Conservation (phyloP, 768 basidiomycete genomes). For the Chalciporus piperatus region DNA sequence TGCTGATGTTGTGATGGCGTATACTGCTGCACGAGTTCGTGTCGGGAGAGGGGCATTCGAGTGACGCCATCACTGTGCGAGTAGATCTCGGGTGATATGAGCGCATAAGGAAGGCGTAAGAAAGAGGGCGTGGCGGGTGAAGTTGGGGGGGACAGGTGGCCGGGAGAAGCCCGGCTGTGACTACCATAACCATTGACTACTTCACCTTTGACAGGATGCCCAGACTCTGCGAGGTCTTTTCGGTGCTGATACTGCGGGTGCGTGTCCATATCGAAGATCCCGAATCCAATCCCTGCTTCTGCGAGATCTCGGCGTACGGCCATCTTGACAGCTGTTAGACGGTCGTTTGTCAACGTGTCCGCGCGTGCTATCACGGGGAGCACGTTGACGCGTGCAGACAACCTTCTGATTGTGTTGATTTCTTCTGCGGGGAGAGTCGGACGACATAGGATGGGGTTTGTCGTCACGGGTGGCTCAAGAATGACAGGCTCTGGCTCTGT, state of each 20-base stretch:
- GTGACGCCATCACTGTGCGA: conserved; percentile 80
- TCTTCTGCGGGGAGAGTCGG: conserved; percentile 68
- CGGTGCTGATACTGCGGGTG: conserved; percentile 46
- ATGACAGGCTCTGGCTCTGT: conserved; percentile 74
- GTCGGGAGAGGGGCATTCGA: conserved; percentile 54
- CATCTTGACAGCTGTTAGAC: conserved; percentile 73
- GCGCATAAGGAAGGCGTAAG: conserved; percentile 75
- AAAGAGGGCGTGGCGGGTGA: conserved; percentile 61
- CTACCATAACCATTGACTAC: conserved; percentile 49
- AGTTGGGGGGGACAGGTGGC: conserved; percentile 60
- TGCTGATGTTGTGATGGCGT: conserved; percentile 51
- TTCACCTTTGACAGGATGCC: conserved; percentile 47
- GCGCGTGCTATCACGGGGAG: conserved; percentile 83
- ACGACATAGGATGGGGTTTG: conserved; percentile 64
- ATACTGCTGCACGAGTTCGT: conserved; percentile 74
- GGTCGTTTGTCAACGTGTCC: conserved; percentile 78
- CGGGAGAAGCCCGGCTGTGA: conserved; percentile 48
- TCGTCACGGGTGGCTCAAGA: conserved; percentile 74
- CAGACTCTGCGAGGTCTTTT: conserved; percentile 43
- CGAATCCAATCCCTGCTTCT: conserved; percentile 83
- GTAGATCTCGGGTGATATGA: conserved; percentile 81
- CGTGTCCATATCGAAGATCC: conserved; percentile 79
- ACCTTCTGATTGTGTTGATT: conserved; percentile 72
- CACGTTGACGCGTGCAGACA: conserved; percentile 82
- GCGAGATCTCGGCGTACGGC: conserved; percentile 80